Base-by-base conservation (phyloP, 2,329 filamentous ascomycete genomes). In the Fusarium euwallaceae region DNA sequence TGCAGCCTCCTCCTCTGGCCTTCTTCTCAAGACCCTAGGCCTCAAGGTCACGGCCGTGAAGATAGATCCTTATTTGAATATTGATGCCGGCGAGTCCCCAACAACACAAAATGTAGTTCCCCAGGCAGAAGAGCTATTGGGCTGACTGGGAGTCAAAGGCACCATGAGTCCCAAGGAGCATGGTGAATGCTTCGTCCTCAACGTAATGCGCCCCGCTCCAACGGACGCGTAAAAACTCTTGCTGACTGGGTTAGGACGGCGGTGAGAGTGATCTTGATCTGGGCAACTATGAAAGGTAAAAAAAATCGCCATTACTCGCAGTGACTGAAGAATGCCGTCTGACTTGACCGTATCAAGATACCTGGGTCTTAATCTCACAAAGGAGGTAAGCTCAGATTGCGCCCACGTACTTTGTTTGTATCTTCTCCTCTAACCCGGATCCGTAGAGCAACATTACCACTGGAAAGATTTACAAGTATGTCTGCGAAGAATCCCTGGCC, bases 381-480 rank as follows among this genome's bases (percentile, higher is more conserved):
- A 55, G 48, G 48, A 55, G 48, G 48, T 55, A 55, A 55, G 48
- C 48, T 55, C 48, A 32, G 27, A 1, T 55, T 55, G 27, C 17
- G 48, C 48, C 48, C 48, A 16, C 27, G 27, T 32, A 55, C 27
- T 9, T 91, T 29, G 10, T 29, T 29, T 29, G 27, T 98, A 64
- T 92, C 92, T 80, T 92, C 96, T 75, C 94, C 92, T 65, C 88
- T 98, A 71, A 94, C 88, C 92, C 71, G 95, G 48, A 32, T 32
- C 27, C 48, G 48, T 55, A 98, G 78, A 95, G 96, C 87, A 98
- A 98, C 84, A 97, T 99, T 84, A 99, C 97, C 4, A 98, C 96
- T 7, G 97, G 97, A 81, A 98, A 98, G 87, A 95, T 98, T 77
- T 98, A 98, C 85, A 89, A 94, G 80, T 91, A 93, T 79, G 95